Evolutionary conservation across 495 filamentous ascomycete species (phyloP), one percentile per base, ranked within the genome.

Genomic region (Staphylotrichum tortipilum): DNA sequence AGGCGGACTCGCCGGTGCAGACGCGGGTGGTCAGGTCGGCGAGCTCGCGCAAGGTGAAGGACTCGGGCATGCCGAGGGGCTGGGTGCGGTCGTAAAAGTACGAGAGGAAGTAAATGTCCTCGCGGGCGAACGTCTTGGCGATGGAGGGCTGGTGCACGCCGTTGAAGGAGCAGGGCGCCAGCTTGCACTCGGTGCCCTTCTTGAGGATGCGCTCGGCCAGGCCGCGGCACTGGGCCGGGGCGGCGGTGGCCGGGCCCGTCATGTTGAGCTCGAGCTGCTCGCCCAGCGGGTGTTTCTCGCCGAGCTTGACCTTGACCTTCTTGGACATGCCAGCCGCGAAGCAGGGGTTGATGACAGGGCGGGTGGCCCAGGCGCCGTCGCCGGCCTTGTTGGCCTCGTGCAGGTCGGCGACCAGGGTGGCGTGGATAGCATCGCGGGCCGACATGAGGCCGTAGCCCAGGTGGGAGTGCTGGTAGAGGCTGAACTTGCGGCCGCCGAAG

Each of bases 391-490:
- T 75, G 30, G 72, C 61, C 61, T 81, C 76, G 60, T 76, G 64
- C 28, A 78, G 53, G 33, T 79, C 74, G 52, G 85, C 71, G 33
- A 90, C 64, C 38, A 97, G 72, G 8, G 71, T 69, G 47, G 78
- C 78, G 70, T 95, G 87, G 49, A 97, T 83, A 23, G 88, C 75
- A 24, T 94, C 79, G 45, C 92, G 88, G 22, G 92, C 92, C 53
- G 85, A 78, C 89, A 95, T 98, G 44, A 98, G 82, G 60, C 92
- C 92, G 61, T 96, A 96, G 45, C 90, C 91, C 44, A 98, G 84
- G 68, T 98, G 94, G 22, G 90, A 95, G 70, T 98, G 89, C 70
- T 98, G 92, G 73, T 98, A 98, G n/a, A 98, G 81, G 37, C 82
- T 77, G 65, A 97, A 97, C 34, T 90, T 69, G 47, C 88, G 84